Conservation (phyloP, 352 stramenopile species). For the Phytopythium litorale region DNA sequence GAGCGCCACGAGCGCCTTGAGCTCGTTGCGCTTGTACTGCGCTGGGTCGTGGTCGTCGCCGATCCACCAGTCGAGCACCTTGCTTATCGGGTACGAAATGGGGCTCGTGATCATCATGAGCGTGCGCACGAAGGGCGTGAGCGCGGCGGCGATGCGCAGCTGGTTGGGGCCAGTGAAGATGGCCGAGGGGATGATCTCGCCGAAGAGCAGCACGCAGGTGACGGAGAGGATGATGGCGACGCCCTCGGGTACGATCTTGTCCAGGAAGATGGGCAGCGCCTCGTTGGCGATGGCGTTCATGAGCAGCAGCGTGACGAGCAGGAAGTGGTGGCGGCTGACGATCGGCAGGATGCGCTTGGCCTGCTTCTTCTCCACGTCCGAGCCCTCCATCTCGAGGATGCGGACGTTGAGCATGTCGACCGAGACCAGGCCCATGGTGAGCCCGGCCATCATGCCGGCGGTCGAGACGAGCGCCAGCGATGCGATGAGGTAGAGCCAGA, state of each 20-base stretch:
- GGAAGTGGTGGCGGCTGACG: constrained; percentile 87
- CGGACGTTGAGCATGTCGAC: constrained; percentile 82
- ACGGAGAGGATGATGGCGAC: constrained; percentile 93
- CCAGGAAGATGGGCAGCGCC: constrained; percentile 70
- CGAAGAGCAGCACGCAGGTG: constrained; percentile 94
- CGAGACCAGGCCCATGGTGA: constrained; percentile 77
- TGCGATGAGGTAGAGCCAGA: constrained; percentile 53
- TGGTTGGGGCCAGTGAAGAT: too few species aligned
- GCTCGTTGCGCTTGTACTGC: constrained; percentile 88
- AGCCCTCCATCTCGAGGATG: constrained; percentile 74
- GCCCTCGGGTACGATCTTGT: constrained; percentile 76
- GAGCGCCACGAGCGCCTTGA: constrained; percentile 85
- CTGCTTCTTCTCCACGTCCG: constrained; percentile 62
- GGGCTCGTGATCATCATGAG: constrained; percentile 48
- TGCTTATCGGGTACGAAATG: constrained; percentile 88
- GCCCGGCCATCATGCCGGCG: constrained; percentile 66
- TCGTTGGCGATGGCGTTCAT: constrained; percentile 69
- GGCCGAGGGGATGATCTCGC: constrained; percentile 86
- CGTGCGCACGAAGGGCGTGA: constrained; percentile 88
- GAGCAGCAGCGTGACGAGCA: constrained; percentile 94
- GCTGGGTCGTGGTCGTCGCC: constrained; percentile 71
- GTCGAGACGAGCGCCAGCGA: constrained; percentile 47
- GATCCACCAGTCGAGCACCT: constrained; percentile 83
- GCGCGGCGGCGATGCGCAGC: constrained; percentile 17
- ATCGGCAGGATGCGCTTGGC: constrained; percentile 75